These are phyloP conservation scores for Neoscytalidium dimidiatum DNA, from an alignment of 2,329 filamentous ascomycete species.

Conservation along the genomic window DNA sequence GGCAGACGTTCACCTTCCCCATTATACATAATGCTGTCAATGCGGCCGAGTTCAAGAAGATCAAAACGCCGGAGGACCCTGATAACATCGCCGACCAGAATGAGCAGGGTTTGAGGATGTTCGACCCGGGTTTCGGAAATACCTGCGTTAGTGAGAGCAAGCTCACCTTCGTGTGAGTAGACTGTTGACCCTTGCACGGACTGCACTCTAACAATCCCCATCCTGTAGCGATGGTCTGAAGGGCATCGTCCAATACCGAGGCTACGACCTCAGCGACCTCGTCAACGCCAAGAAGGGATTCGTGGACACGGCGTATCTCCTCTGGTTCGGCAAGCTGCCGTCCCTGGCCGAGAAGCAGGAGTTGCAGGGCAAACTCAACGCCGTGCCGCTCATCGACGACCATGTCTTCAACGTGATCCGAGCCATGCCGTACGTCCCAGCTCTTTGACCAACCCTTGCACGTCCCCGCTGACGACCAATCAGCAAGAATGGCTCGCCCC, in stretches of 20 bases:
- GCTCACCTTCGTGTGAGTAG: slow-evolving; percentile 36
- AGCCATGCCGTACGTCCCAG: slow-evolving; percentile 38
- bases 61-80: slow-evolving; percentile 23
- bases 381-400: slow-evolving; percentile 20
- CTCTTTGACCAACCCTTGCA: neutral
- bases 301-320: slow-evolving; percentile 52
- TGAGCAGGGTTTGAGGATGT: slow-evolving; percentile 31
- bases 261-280: slow-evolving; percentile 55
- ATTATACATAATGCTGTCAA: slow-evolving; percentile 32
- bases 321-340: slow-evolving; percentile 56
- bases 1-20: slow-evolving; percentile 30
- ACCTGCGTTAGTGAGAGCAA: slow-evolving; percentile 33
- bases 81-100: slow-evolving; percentile 25
- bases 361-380: slow-evolving; percentile 38
- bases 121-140: slow-evolving; percentile 38
- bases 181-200: accelerated
- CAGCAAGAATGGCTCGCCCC: slow-evolving; percentile 37
- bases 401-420: slow-evolving; percentile 35
- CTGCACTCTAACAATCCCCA: neutral
- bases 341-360: slow-evolving; percentile 42
- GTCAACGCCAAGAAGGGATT: slow-evolving; percentile 51
- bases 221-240: slow-evolving; percentile 49
- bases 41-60: slow-evolving; percentile 32
- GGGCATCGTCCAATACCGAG: slow-evolving; percentile 55
- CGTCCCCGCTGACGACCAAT: neutral